Base-by-base conservation (phyloP, 257 asterid genomes). In the Gentiana straminea region DNA sequence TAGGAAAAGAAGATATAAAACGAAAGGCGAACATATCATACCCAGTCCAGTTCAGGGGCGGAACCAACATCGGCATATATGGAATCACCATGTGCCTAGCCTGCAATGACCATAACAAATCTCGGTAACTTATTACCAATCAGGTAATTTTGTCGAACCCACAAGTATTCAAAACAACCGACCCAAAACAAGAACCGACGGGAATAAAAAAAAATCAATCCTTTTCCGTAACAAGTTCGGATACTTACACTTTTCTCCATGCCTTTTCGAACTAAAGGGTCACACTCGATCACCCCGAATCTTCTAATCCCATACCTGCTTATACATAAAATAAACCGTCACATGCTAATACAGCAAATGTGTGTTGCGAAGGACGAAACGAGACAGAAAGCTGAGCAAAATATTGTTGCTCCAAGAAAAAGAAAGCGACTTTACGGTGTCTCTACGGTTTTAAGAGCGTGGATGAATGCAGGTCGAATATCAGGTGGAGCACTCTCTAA, bases 31-130 rank as follows among this genome's bases (percentile, higher is more conserved):
- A 35, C 61, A 62, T 55, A 64, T 49, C 78, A 73, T 83, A 92
- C 99, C 97, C 94, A 24, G 86, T 77, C 99, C 99, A 92, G 51
- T 70, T 73, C 64, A 84, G 70, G 8, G 97, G 99, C 62, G 97
- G 94, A 73, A 92, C 79, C 81, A 92, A 68, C 99, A 92, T 92
- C 32, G 99, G 97, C 97, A 92, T 92, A 62, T 85, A 92, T 5
- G 99, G 99, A 51, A 92, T 88, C 83, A 92, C 99, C 94, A 88
- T 82, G 81, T 88, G 97, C 74, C 80, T 85, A 37, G 97, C 97
- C 99, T 92, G 94, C 59, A 41, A 75, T 13, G 24, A 48, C 52
- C 54, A 70, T 32, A 49, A 70, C 39, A 68, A 55, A 35, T 44
- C 59, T 53, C 34, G 46, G 48, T n/a, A 55, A 33, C 49, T 55